Evolutionary conservation across 2,329 filamentous ascomycete species (phyloP), one percentile per base, ranked within the genome.

Genomic region (Fusarium sp.): DNA sequence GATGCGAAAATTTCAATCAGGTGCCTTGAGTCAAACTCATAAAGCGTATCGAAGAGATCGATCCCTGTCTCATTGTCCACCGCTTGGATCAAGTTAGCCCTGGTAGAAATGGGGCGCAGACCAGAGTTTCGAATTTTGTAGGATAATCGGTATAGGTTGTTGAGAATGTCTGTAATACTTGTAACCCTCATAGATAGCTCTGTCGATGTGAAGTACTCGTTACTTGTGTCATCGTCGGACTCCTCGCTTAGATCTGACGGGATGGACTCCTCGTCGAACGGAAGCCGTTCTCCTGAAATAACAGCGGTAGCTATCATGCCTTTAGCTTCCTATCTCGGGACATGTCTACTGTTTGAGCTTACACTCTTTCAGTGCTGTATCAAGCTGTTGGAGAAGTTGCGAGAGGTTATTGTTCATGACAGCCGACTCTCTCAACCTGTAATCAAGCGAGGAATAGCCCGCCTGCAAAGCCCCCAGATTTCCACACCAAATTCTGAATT

Each of bases 311-410:
- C 44, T 47, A 47, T 2, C 20, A 2, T 47, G 5, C 0, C 0
- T 0, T 47, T 20, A 47, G 18, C 24, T 14, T 7, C 24, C 4
- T 1, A 9, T 26, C 12, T 20, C 18, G 9, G 9, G 1, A 14
- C 12, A 45, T 45, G 24, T 26, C 8, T 1, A 4, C 14, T 20
- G 8, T 3, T 13, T 6, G 9, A 4, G 1, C 44, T 14, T 47
- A 47, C 44, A 47, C 24, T 47, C 44, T 28, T 28, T 3, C 18
- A 47, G 8, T 28, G 6, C 24, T 22, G 5, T 10, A 0, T 0
- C 8, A 22, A 47, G 44, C 24, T 47, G 24, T 10, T 28, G 18
- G 13, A 47, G 24, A 47, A 28, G 44, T 22, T 47, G 24, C 5
- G 18, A 47, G 18, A 47, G 0, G 4, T 47, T 47, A 3, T 15